Base-by-base conservation (phyloP, 495 filamentous ascomycete species). In the Neurospora terricola region DNA sequence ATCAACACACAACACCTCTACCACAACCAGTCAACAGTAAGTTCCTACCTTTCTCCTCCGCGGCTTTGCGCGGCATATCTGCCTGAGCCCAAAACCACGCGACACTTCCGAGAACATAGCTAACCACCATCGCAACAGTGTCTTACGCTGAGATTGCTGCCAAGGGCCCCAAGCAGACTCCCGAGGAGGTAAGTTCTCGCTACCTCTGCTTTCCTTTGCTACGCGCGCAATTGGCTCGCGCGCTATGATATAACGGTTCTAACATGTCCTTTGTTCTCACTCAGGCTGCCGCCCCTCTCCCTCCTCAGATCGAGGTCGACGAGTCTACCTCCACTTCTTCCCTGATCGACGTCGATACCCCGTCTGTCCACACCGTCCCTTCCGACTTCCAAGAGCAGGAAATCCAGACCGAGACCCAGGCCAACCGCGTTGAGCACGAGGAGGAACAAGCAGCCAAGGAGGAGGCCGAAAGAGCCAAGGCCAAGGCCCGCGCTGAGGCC, bases 101-200 rank as follows among this genome's bases (percentile, higher is more conserved):
- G 54, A 66, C 54, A 18, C 12, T 34, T 34, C 27, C 14, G 27
- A 66, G 27, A 66, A 66, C 54, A 0, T 34, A 34, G 54, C 27
- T 66, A 73, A 71, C 66, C 66, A 36, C 38, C 48, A 14, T 66
- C 9, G 36, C 38, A 23, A 68, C 39, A 83, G 93, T 93, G 91
- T 94, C 91, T 70, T 95, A 94, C 85, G 91, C 92, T 77, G 87
- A 91, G 74, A 87, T 88, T 75, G 91, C 91, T 71, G 88, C 91
- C 45, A 90, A 88, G 75, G 92, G 92, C 45, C 90, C 91, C 34
- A 90, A 89, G 81, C 91, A 93, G 81, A 83, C 88, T 59, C 86
- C 90, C n/a, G 85, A 90, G 81, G 90, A 93, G 80, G 91, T 92
- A 84, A 78, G 86, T 70, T 38, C 10, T 40, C 14, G 4, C 54